Evolutionary conservation across 1,139 yeast genomes (phyloP), one percentile per base, ranked within the genome.

Genomic region (Taphrina pruni): DNA sequence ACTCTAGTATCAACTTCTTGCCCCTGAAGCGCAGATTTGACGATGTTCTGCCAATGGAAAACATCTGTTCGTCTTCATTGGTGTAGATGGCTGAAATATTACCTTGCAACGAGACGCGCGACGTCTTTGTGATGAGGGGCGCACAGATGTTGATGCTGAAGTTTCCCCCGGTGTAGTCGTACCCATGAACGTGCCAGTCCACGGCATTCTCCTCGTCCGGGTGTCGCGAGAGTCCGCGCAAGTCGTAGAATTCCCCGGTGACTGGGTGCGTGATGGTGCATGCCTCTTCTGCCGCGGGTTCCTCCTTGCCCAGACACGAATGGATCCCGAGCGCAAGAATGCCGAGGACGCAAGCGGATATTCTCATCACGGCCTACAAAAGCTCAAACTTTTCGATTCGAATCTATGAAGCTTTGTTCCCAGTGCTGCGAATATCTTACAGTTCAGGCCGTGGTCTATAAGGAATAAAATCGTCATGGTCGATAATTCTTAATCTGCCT

Each of bases 141-240:
- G 92, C 85, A 75, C 97, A 92, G 3, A 92, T 82, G 9, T 95
- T 94, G 55, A 92, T 74, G 0, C 97, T 89, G 78, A 87, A 92
- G 77, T 92, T 92, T 68, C 82, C 82, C 21, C 88, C 88, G 26
- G 54, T 39, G 73, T 85, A 85, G 73, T 89, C 96, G 75, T 83
- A 84, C 0, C 96, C 96, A 71, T 83, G 83, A 2, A 93, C 86
- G 58, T 82, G 79, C 91, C 94, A 90, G 6, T 78, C 79, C 2
- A 61, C 69, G 1, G 62, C 57, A 26, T 41, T 43, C 21, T 56
- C 57, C n/a, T 57, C 55, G 50, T 65, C 67, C 46, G 64, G 58
- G 14, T 36, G 51, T n/a, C 71, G 69, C 11, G 57, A 45, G 35
- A 70, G 71, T 17, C 60, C 68, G 14, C 65, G 65, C 20, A 70